These are phyloP conservation scores for Ceratocystis diversiconidia DNA, from an alignment of 2,329 filamentous ascomycete genomes.

Conservation along the genomic window DNA sequence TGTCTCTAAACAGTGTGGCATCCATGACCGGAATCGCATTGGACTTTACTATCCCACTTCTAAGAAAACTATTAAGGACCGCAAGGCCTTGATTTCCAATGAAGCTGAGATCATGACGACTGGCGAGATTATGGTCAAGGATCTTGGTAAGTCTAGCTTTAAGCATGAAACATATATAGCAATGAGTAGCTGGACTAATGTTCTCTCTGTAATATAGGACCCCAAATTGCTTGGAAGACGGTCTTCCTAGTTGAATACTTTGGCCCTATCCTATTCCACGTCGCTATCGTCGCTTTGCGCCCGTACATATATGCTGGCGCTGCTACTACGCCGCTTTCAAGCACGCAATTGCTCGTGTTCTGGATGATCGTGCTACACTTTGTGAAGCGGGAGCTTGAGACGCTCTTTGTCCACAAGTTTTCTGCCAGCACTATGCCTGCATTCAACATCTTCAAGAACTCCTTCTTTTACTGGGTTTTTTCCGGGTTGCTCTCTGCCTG, in stretches of 20 bases:
- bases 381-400: constrained; percentile 88
- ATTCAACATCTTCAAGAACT: constrained; percentile 88
- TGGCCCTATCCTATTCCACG: constrained; percentile 80
- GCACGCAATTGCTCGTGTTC: constrained; percentile 60
- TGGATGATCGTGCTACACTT: constrained; percentile 70
- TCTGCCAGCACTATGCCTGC: constrained; percentile 87
- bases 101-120: constrained; percentile 35
- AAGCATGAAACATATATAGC: neutral
- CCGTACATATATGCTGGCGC: constrained; percentile 42
- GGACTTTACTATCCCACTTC: constrained; percentile 46
- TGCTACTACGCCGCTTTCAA: constrained; percentile 39
- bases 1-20: constrained; percentile 37
- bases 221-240: constrained; percentile 81
- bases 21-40: constrained; percentile 46
- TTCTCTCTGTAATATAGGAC: constrained; percentile 38
- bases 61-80: constrained; percentile 50
- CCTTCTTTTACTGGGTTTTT: constrained; percentile 80
- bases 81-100: constrained; percentile 38
- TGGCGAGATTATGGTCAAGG: constrained; percentile 68
- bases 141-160: constrained; percentile 53
- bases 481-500: constrained; percentile 69
- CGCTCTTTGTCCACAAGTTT: constrained; percentile 88
- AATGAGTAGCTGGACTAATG: neutral
- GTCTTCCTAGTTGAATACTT: constrained; percentile 94
- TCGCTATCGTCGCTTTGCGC: constrained; percentile 55